A percentile compares a stretch with the other conserved stretches of the same genome.
Evolutionary conservation across 495 filamentous ascomycete species (phyloP).

Genomic region (Podospora comata): DNA sequence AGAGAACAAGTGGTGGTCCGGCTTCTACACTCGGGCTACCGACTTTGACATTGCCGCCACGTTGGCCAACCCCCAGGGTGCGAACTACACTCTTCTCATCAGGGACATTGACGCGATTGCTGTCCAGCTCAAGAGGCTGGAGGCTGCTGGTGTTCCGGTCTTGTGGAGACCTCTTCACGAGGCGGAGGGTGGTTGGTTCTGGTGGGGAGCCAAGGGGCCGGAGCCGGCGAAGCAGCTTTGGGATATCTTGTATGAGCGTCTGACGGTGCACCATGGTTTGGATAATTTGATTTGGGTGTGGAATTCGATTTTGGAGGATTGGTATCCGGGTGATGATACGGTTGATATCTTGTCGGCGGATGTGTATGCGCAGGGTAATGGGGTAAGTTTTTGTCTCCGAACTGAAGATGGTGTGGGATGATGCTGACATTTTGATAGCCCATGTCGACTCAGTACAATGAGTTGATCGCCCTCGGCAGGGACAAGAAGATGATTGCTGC

Average conservation of each 20-base stretch:
- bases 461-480: conserved; percentile 39
- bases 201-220: conserved; percentile 51
- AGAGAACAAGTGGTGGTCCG: conserved; percentile 45
- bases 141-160: conserved; percentile 40
- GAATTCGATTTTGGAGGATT: conserved; percentile 44
- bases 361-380: conserved; percentile 38
- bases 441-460: conserved; percentile 43
- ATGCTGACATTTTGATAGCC: conserved; percentile 24
- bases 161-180: conserved; percentile 49
- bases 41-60: conserved; percentile 44
- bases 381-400: conserved; percentile 24
- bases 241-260: conserved; percentile 40
- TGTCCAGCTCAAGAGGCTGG: conserved; percentile 41
- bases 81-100: conserved; percentile 47
- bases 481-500: conserved; percentile 49
- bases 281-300: conserved; percentile 51
- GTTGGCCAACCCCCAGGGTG: conserved; percentile 33
- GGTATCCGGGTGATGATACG: conserved; percentile 46
- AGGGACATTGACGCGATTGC: conserved; percentile 51
- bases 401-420: not conserved
- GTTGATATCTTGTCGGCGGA: conserved; percentile 44
- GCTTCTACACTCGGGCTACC: conserved; percentile 47
- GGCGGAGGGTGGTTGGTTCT: conserved; percentile 52
- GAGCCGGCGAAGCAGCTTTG: conserved; percentile 45
- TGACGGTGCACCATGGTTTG: conserved; percentile 40